Evolutionary conservation across 1,284 basidiomycete genomes (phyloP), one percentile per base, ranked within the genome.

Genomic region (Amylostereum areolatum): DNA sequence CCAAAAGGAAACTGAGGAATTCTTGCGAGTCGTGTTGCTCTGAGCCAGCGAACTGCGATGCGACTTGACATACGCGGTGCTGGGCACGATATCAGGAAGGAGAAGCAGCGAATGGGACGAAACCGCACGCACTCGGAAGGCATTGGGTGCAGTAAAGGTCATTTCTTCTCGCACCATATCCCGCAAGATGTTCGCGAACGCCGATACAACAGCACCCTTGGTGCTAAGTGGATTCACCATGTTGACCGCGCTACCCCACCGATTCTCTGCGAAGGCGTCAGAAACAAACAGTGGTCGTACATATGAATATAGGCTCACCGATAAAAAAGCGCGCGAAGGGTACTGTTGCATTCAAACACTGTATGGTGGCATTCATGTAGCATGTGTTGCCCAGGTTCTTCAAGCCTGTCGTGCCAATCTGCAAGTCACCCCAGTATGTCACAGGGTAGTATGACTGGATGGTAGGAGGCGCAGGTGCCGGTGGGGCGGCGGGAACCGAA

Each of bases 1-100:
- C 96, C 48, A 99, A 75, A 27, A 99, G 78, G 71, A 97, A 97
- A 31, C 85, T 91, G 27, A 99, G 75, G 68, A 98, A 96, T 70
- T 99, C 96, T 68, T 98, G 96, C 25, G 92, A 96, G 67, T 99
- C 96, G 62, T 99, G 96, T 68, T 99, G 96, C 54, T 96, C 90
- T 10, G 87, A 83, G 0, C 93, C 93, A 28, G 83, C 80, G 65
- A 98, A 99, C 63, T 94, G 91, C 2, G 80, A 73, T n/a, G 92
- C 92, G 55, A 92, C 85, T 46, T 73, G 71, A 57, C 89, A 89
- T 56, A 97, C 88, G n/a, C 86, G 85, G 73, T 82, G 84, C 86
- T 93, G 39, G 10, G 44, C 30, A 41, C 12, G 8, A 48, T 34
- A 25, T 40, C 18, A 40, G 48, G 32, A 50, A 34, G 28, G 32